Evolutionary conservation across 495 filamentous ascomycete species (phyloP).

Genomic region (Penicillium goetzii): DNA sequence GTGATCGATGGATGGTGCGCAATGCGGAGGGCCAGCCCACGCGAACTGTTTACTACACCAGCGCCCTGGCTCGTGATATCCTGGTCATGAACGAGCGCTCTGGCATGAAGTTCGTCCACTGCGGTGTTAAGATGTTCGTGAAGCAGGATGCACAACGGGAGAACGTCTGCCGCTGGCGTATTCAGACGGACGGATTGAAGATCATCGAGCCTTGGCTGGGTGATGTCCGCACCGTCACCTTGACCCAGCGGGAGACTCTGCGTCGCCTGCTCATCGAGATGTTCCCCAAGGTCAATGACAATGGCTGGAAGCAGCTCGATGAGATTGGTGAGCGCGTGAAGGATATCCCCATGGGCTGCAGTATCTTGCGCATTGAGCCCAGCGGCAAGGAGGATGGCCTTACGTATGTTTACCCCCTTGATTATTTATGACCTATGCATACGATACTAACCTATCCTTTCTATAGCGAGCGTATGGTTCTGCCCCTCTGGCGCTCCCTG

Average conservation of each 20-base stretch:
- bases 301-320: slow-evolving; percentile 72
- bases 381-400: slow-evolving; percentile 71
- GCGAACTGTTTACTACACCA: slow-evolving; percentile 95
- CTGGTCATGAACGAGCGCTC: slow-evolving; percentile 80
- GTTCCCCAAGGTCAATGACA: slow-evolving; percentile 79
- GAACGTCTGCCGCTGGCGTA: slow-evolving; percentile 87
- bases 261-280: slow-evolving; percentile 83
- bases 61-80: slow-evolving; percentile 79
- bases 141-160: slow-evolving; percentile 89
- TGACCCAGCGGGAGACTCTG: slow-evolving; percentile 76
- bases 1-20: slow-evolving; percentile 91
- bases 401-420: slow-evolving; percentile 42
- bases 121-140: slow-evolving; percentile 97
- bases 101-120: slow-evolving; percentile 94
- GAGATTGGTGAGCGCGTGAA: slow-evolving; percentile 87
- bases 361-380: slow-evolving; percentile 80
- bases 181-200: slow-evolving; percentile 89
- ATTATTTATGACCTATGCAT: neutral
- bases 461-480: slow-evolving; percentile 71
- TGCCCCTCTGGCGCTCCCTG: slow-evolving; percentile 90
- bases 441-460: slow-evolving; percentile 21
- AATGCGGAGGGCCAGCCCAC: slow-evolving; percentile 81
- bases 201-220: slow-evolving; percentile 90
- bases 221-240: slow-evolving; percentile 69
- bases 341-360: slow-evolving; percentile 86